phyloP scores from a whole-genome alignment of 2,329 filamentous ascomycete species.

The Exophiala aquamarina region DNA sequence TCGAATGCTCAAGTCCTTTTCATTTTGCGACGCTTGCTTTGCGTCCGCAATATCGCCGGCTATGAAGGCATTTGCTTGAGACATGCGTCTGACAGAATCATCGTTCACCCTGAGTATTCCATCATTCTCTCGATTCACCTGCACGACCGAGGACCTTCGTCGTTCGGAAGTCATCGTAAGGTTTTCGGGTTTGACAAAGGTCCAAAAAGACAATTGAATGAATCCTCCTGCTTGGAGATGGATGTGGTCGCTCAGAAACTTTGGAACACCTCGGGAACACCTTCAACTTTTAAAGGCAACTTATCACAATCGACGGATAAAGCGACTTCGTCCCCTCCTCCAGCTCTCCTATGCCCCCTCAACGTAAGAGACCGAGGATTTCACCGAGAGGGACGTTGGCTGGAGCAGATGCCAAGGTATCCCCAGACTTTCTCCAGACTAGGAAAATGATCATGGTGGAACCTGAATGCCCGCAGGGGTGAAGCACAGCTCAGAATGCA shows the following conservation, averaged over 20 bases:
- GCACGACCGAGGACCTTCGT: conserved; percentile 11
- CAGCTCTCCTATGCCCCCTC: not conserved
- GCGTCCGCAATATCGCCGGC: conserved; percentile 10
- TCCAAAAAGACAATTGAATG: not conserved
- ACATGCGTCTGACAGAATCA: conserved; percentile 10
- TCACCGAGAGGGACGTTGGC: not conserved
- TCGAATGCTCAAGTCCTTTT: conserved; percentile 34
- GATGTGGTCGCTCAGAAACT: too few species aligned
- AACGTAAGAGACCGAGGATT: not conserved
- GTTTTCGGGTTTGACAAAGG: too few species aligned
- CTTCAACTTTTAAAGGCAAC: not conserved
- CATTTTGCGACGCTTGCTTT: conserved; percentile 8
- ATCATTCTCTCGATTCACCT: conserved; percentile 11
- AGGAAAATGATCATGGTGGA: not conserved
- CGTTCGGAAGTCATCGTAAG: conserved; percentile 3
- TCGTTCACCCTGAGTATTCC: conserved; percentile 16
- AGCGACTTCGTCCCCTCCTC: too few species aligned
- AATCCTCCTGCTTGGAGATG: too few species aligned
- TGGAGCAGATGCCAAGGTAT: not conserved
- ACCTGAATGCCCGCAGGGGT: not conserved
- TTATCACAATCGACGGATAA: too few species aligned
- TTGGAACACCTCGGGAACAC: not conserved
- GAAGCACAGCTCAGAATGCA: too few species aligned
- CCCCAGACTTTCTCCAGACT: conserved; percentile 1
- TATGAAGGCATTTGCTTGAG: not conserved